Conservation (phyloP, 2,329 filamentous ascomycete species). For the Fusarium lyarnte region DNA sequence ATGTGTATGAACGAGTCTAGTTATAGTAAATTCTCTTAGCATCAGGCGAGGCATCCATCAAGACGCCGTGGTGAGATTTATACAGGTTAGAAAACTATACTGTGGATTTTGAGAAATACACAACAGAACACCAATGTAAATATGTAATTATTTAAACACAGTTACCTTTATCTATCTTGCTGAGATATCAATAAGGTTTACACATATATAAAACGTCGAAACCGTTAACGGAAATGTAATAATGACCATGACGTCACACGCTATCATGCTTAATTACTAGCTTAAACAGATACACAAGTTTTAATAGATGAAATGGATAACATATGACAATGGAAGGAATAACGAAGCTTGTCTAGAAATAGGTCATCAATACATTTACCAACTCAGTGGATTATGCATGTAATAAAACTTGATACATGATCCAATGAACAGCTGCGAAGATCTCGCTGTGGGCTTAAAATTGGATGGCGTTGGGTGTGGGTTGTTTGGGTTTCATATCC, state of each 20-base stretch:
- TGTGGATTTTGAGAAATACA: neutral
- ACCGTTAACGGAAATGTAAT: neutral
- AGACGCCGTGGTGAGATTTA: neutral
- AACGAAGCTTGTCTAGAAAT: neutral
- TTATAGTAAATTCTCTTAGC: no score
- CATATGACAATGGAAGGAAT: neutral
- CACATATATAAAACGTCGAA: neutral
- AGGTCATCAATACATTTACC: neutral
- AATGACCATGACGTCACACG: constrained; percentile 3
- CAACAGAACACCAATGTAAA: neutral
- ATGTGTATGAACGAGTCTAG: neutral
- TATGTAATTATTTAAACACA: neutral
- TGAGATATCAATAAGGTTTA: neutral
- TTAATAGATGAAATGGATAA: neutral
- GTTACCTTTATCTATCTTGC: neutral
- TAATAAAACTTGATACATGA: constrained; percentile 2
- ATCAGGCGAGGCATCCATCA: no score
- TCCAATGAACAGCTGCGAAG: constrained; percentile 13
- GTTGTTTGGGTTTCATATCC: constrained; percentile 28
- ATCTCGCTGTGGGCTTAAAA: constrained; percentile 26
- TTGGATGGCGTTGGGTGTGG: constrained; percentile 32
- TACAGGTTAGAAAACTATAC: neutral
- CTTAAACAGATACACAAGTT: neutral
- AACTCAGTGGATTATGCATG: neutral
- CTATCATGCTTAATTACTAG: constrained; percentile 22